Evolutionary conservation across 2,329 filamentous ascomycete genomes (phyloP).

Genomic region (Pseudogymnoascus sp.): DNA sequence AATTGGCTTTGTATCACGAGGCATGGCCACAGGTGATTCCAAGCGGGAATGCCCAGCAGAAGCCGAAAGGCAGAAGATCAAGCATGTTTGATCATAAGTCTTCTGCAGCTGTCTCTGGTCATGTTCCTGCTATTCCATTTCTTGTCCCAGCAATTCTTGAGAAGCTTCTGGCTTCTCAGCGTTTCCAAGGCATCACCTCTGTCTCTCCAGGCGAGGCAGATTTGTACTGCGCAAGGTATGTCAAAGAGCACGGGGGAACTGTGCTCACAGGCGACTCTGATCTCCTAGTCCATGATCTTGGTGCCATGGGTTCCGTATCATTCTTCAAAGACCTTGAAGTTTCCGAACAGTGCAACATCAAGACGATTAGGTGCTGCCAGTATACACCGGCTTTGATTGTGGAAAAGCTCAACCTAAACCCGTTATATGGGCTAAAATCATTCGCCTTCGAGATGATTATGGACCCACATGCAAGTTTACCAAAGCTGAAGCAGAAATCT

Average conservation of each 20-base stretch:
- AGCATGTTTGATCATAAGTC: conserved; percentile 19
- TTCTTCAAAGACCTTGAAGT: conserved; percentile 56
- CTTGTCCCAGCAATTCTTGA: conserved; percentile 73
- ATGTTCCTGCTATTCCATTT: conserved; percentile 48
- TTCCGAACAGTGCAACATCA: conserved; percentile 11
- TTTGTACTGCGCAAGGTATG: conserved; percentile 61
- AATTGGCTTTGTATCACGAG: conserved; percentile 21
- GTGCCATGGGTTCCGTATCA: conserved; percentile 50
- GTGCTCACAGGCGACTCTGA: conserved; percentile 84
- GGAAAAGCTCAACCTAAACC: conserved; percentile 34
- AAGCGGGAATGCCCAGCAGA: conserved; percentile 10
- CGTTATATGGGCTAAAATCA: conserved; percentile 30
- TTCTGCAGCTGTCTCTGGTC: conserved; percentile 20
- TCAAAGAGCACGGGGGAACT: conserved; percentile 44
- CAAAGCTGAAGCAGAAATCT: conserved; percentile 19
- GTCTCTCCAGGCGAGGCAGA: conserved; percentile 84
- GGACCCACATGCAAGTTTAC: conserved; percentile 21
- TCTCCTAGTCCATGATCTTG: conserved; percentile 66
- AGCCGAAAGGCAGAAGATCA: conserved; percentile 11
- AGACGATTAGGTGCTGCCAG: conserved; percentile 19
- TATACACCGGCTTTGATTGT: conserved; percentile 38
- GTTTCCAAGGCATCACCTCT: conserved; percentile 36
- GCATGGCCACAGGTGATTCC: conserved; percentile 13
- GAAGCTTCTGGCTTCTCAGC: conserved; percentile 42
- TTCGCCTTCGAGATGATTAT: conserved; percentile 27